These are phyloP conservation scores for Kodamaea sp. DNA, from an alignment of 1,139 yeast genomes.

Conservation along the genomic window DNA sequence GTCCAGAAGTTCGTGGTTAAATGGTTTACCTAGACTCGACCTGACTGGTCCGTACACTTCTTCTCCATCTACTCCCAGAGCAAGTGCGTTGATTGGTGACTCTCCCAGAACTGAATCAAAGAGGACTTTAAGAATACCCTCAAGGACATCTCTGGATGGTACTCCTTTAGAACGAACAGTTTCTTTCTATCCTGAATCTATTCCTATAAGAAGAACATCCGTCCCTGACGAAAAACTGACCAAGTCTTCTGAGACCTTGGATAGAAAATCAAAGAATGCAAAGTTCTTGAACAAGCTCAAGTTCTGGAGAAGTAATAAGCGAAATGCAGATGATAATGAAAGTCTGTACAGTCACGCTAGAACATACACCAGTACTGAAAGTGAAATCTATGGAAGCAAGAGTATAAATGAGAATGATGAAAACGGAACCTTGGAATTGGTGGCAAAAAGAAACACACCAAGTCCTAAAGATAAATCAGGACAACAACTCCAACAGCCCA, in stretches of 20 bases:
- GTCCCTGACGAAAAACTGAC: conserved; percentile 2
- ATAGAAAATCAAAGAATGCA: conserved; percentile 22
- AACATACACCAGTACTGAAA: conserved; percentile 8
- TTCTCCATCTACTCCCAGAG: conserved; percentile 6
- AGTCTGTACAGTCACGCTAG: conserved; percentile 10
- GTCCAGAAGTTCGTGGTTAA: conserved; percentile 14
- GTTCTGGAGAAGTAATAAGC: conserved; percentile 41
- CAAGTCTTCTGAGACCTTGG: conserved; percentile 3
- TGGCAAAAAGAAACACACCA: conserved; percentile 6
- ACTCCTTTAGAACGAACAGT: conserved; percentile 32
- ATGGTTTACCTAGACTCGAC: conserved; percentile 4
- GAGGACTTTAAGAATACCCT: neutral
- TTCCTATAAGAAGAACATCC: conserved; percentile 15
- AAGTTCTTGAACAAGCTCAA: conserved; percentile 38
- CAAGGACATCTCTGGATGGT: conserved; percentile 9
- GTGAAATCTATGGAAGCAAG: conserved; percentile 1
- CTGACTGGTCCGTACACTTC: conserved; percentile 3
- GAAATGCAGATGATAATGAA: conserved; percentile 12
- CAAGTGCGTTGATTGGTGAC: neutral
- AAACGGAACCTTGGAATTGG: conserved; percentile 11
- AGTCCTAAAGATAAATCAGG: conserved; percentile 4
- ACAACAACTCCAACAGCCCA: conserved; percentile 3
- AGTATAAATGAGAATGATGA: neutral
- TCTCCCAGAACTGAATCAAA: conserved; percentile 8
- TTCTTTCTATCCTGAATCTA: conserved; percentile 36